Evolutionary conservation across 352 stramenopile genomes (phyloP), one percentile per base, ranked within the genome.

Genomic region (Pythium diclinum): DNA sequence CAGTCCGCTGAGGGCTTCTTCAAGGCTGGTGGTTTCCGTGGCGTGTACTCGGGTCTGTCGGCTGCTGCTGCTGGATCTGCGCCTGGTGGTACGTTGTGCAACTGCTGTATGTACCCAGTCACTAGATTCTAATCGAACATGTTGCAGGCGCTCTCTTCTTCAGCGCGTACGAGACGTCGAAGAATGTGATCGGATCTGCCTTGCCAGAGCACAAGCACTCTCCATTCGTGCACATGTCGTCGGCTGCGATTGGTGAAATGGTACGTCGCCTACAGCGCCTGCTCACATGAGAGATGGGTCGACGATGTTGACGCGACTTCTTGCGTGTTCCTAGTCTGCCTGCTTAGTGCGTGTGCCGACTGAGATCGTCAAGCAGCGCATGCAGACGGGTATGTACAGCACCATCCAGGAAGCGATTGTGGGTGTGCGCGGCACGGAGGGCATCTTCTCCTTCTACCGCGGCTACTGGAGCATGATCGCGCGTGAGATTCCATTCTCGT

Each of bases 361-460:
- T 1, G 98, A 99, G 72, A 98, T 99, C 53, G 84, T 99, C 38
- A 99, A 99, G 84, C 95, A 98, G 63, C 97, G 97, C 49, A 98
- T 99, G 93, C 98, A 99, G 76, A 98, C 96, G 0, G 92, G 92
- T 6, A 69, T 95, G 42, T 95, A 97, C 71, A 74, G 81, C 51
- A 89, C 83, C 14, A 78, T 94, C 25, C 66, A 74, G 36, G 75
- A 86, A 42, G 86, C 88, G 2, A 67, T 97, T 42, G 69, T 70
- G 36, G 74, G 75, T 34, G 96, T 99, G 36, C 66, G 95, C 38
- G 79, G 67, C 8, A 85, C 91, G 38, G 74, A 88, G 64, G 95
- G 78, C 28, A 21, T 91, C 23, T 69, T 78, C 19, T 97, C 96
- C 13, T 95, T 99, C 64, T 99, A 99, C 81, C 84, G 91, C 46